phyloP scores from a whole-genome alignment of 2,329 filamentous ascomycete genomes.

The Fusarium guadeloupense region DNA sequence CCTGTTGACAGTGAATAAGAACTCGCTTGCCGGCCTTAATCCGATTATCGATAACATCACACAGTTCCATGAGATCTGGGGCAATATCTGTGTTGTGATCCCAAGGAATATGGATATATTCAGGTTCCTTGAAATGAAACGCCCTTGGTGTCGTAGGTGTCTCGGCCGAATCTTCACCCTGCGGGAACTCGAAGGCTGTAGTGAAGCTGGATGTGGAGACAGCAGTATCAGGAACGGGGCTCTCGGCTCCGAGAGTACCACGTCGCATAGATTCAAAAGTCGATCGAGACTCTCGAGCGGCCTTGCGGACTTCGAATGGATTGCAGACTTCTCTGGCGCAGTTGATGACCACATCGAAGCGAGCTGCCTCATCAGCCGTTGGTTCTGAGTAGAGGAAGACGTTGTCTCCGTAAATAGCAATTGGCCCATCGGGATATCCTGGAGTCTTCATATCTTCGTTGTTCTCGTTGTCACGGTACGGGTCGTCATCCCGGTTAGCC shows the following conservation, averaged over 20 bases:
- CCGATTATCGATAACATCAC: constrained; percentile 78
- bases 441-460: constrained; percentile 83
- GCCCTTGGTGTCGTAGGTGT: constrained; percentile 67
- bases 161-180: constrained; percentile 50
- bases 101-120: constrained; percentile 89
- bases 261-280: constrained; percentile 43
- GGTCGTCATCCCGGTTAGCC: constrained; percentile 66
- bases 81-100: constrained; percentile 90
- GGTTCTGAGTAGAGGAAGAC: constrained; percentile 85
- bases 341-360: constrained; percentile 86
- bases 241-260: constrained; percentile 50
- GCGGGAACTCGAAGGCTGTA: constrained; percentile 68
- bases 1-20: constrained; percentile 85
- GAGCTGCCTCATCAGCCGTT: constrained; percentile 77
- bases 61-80: constrained; percentile 77
- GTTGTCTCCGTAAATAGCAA: constrained; percentile 81
- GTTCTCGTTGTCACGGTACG: constrained; percentile 72
- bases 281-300: constrained; percentile 44
- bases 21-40: constrained; percentile 80
- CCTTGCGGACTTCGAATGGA: constrained; percentile 64
- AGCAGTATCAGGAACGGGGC: constrained; percentile 62
- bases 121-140: constrained; percentile 64
- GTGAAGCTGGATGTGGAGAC: constrained; percentile 66
- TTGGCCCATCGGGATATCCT: constrained; percentile 82
- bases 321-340: constrained; percentile 84